phyloP scores from a whole-genome alignment of 2,329 filamentous ascomycete species.

The Nemania bipapillata region DNA sequence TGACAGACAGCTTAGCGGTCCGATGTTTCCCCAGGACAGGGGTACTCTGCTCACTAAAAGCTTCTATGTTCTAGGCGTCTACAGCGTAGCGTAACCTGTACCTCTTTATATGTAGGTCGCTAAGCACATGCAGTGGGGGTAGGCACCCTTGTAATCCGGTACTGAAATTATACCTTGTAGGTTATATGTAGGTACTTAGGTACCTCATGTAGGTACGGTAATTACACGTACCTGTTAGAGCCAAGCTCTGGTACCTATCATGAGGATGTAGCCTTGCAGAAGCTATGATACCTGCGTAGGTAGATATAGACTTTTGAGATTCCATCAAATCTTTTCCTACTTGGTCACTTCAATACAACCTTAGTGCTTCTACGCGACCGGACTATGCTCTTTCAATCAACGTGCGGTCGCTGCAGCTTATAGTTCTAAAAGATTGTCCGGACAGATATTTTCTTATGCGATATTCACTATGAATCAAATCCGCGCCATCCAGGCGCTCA shows the following conservation, averaged over 20 bases:
- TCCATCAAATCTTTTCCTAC: neutral
- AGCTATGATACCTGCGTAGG: neutral
- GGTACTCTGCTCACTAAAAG: neutral
- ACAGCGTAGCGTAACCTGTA: too few relatives aligned
- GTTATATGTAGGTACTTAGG: neutral
- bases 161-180: conserved; percentile 1
- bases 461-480: conserved; percentile 84
- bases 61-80: too few relatives aligned
- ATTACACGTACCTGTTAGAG: neutral
- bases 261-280: neutral
- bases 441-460: neutral
- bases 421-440: neutral
- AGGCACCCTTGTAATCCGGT: conserved; percentile 8
- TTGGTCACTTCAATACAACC: neutral
- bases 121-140: neutral
- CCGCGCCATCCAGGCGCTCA: conserved; percentile 89
- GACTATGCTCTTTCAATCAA: neutral
- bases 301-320: neutral
- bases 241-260: neutral
- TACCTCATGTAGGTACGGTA: neutral
- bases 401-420: neutral
- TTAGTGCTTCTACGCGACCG: neutral
- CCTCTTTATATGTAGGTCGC: neutral
- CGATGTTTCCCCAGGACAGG: conserved; percentile 44
- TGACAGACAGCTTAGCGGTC: conserved; percentile 37